A percentile compares a stretch with the other conserved stretches of the same genome.
Evolutionary conservation across 768 basidiomycete species (phyloP).

Genomic region (Rhodotorula babjevae): DNA sequence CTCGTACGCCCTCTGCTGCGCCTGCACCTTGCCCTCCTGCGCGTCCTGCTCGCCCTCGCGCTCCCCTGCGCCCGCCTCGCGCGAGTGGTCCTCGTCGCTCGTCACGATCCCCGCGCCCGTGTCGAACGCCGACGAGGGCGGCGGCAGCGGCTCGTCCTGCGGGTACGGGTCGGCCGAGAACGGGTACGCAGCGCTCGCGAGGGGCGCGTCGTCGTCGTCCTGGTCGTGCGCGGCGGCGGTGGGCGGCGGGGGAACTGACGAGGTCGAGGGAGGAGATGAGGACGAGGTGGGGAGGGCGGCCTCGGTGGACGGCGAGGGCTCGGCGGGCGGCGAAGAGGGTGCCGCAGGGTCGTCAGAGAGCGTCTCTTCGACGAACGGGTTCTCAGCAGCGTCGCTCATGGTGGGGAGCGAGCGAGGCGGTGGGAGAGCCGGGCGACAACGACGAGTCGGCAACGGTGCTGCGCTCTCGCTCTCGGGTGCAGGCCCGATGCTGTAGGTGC

Average conservation of each 20-base stretch:
- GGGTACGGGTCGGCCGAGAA: conserved; percentile 31
- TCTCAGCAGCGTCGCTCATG: not conserved
- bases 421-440: no score
- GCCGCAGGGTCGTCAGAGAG: not conserved
- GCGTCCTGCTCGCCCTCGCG: not conserved
- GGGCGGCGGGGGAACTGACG: not conserved
- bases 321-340: not conserved
- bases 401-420: not conserved
- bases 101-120: not conserved
- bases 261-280: no score
- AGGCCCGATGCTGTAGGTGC: no score
- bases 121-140: no score
- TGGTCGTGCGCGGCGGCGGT: no score
- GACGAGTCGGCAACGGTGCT: no score
- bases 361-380: conserved; percentile 1
- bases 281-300: not conserved
- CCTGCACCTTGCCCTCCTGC: conserved; percentile 6
- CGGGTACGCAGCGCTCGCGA: conserved; percentile 13
- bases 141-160: not conserved
- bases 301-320: not conserved
- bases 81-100: conserved; percentile 10
- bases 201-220: not conserved
- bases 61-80: not conserved
- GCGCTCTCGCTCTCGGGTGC: no score
- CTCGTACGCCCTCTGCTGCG: not conserved